phyloP scores from a whole-genome alignment of 2,329 filamentous ascomycete genomes.

The Pseudodiploospora longispora region DNA sequence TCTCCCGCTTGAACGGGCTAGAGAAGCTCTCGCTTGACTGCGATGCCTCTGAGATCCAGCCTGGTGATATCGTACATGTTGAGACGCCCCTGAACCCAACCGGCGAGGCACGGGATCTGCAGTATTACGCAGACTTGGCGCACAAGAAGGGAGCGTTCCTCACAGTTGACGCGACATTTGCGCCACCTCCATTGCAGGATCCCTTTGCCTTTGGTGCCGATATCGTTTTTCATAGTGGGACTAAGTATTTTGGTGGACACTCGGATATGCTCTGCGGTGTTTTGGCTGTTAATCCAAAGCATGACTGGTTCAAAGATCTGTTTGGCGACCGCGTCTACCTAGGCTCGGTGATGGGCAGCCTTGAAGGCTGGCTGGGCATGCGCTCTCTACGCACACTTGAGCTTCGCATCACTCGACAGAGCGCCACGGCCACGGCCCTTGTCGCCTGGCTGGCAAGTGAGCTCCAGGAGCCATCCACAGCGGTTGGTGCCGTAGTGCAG shows the following conservation, averaged over 20 bases:
- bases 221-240: constrained; percentile 83
- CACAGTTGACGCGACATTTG: constrained; percentile 87
- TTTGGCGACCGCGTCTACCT: constrained; percentile 64
- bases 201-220: constrained; percentile 78
- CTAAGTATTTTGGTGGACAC: constrained; percentile 95
- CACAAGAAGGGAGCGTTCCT: constrained; percentile 65
- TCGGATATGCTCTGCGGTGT: constrained; percentile 89
- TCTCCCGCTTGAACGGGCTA: constrained; percentile 68
- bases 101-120: constrained; percentile 70
- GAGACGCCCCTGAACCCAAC: constrained; percentile 93
- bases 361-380: constrained; percentile 90
- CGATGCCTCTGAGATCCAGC: constrained; percentile 54
- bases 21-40: constrained; percentile 65
- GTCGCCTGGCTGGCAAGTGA: constrained; percentile 62
- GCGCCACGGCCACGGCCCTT: constrained; percentile 57
- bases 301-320: constrained; percentile 53
- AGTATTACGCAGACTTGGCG: constrained; percentile 63
- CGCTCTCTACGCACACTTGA: constrained; percentile 80
- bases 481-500: constrained; percentile 46
- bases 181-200: constrained; percentile 79
- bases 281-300: constrained; percentile 53
- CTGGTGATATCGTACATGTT: constrained; percentile 80
- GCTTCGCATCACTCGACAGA: constrained; percentile 71
- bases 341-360: constrained; percentile 76
- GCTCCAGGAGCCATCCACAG: constrained; percentile 28